Base-by-base conservation (phyloP, 2,329 filamentous ascomycete genomes). In the Fusarium citri region DNA sequence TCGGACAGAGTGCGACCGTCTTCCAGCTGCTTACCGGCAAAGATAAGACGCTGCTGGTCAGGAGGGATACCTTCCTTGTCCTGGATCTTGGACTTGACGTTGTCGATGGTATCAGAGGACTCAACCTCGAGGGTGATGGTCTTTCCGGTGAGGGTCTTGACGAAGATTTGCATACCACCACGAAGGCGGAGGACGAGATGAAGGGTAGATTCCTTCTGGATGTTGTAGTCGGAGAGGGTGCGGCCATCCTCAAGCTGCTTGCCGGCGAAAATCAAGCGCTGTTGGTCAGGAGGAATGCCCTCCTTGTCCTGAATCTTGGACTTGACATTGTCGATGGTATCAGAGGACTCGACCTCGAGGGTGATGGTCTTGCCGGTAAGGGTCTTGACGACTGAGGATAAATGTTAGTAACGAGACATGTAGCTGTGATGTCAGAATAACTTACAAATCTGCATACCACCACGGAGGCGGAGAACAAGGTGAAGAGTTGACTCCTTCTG, bases 301-400 rank as follows among this genome's bases (percentile, higher is more conserved):
- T 98, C 94, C 89, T 98, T 98, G 78, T 98, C 94, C 82, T 98
- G 94, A 45, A 98, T 98, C 88, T 98, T 98, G 53, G 88, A 90
- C 89, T 98, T 98, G 41, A 98, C 94, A 68, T 97, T 97, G 86
- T 97, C 94, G 82, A 97, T 97, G 42, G 94, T 97, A 76, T 97
- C 94, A 1, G 89, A 92, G 0, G 91, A 94, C 81, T 97, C 93
- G 2, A 97, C 93, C 83, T 97, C 94, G 4, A 97, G 86, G 9
- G 94, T 97, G 79, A 97, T 97, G 55, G 94, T 97, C 87, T 97
- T 97, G 76, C 94, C 94, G 80, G 94, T 97, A 64, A 98, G 82
- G 16, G 91, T 94, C 86, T 94, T 94, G 78, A 94, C 91, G 77
- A 94, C 80, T 81, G 8, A n/a, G 4, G 15, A 8, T 18, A 16